Base-by-base conservation (phyloP, 192 early-diverging fungal genomes). In the Rhizophagus prolifer region DNA sequence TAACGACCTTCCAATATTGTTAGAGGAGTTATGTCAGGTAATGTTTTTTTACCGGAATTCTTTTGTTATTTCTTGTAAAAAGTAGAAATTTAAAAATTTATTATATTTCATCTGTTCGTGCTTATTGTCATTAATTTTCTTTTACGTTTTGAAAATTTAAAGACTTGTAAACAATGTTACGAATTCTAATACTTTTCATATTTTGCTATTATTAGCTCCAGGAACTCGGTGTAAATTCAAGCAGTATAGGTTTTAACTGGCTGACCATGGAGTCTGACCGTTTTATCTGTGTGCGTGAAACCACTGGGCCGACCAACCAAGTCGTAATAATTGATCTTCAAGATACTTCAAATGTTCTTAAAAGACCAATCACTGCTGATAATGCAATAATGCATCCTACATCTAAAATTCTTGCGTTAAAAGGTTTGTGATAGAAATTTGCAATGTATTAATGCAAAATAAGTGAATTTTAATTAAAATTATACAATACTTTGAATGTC, bases 371-470 rank as follows among this genome's bases (percentile, higher is more conserved):
- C 81, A 93, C 96, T 64, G 97, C 97, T 12, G 97, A 99, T 79
- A 95, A 95, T 21, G 97, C 95, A 54, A 96, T 99, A 80, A 99
- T 99, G 97, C 95, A 98, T 81, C 97, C 96, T 13, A 89, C 90
- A 50, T 87, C 88, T 79, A 95, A 95, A 81, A 92, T 97, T 78
- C 95, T 99, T 78, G 97, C 97, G 7, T 86, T 99, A 68, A 99
- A 99, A 91, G 90, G 94, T 96, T 82, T 28, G 59, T 54, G n/a
- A 41, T 31, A 23, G 19, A 47, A 21, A 25, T 50, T 47, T 68
- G 36, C 23, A 61, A 67, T 16, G 13, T 47, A 31, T 54, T 2
- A 31, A 31, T 38, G 36, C 36, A 38, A 10, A 58, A 58, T 9
- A 2, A 6, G 30, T 21, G 19, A 31, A 21, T 72, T 72, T 54